These are phyloP conservation scores for Quercus lobata DNA, from an alignment of 331 rosid species.

Conservation along the genomic window DNA sequence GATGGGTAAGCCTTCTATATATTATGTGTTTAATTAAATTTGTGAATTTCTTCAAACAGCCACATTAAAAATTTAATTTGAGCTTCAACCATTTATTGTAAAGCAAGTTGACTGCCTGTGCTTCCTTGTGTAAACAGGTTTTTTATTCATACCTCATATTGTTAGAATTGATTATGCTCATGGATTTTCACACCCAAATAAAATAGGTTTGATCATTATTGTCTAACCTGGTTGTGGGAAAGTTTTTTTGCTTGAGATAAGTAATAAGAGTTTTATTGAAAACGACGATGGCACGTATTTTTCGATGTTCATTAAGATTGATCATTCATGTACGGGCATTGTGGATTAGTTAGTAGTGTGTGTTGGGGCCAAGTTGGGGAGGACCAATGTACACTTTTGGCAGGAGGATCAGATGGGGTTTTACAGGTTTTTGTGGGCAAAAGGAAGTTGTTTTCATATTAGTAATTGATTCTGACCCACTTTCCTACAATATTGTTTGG, in stretches of 20 bases:
- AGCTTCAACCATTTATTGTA: too few species aligned
- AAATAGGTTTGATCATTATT: background rate
- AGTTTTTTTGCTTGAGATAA: too few species aligned
- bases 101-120: background rate
- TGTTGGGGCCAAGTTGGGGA: conserved; percentile 50
- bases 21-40: background rate
- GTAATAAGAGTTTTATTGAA: too few species aligned
- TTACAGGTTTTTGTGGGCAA: conserved; percentile 49
- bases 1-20: conserved; percentile 60
- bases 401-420: conserved; percentile 59
- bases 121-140: background rate
- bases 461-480: too few species aligned
- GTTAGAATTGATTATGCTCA: background rate
- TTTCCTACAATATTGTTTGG: too few species aligned
- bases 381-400: conserved; percentile 41
- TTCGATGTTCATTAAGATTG: background rate
- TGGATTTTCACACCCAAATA: background rate
- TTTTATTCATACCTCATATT: background rate
- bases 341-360: conserved; percentile 53
- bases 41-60: background rate
- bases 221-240: background rate
- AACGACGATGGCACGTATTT: background rate
- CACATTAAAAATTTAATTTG: background rate
- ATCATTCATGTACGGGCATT: background rate
- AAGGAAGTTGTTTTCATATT: conserved; percentile 18